These are phyloP conservation scores for Calonectria fujianensis DNA, from an alignment of 2,329 filamentous ascomycete genomes.

Conservation along the genomic window DNA sequence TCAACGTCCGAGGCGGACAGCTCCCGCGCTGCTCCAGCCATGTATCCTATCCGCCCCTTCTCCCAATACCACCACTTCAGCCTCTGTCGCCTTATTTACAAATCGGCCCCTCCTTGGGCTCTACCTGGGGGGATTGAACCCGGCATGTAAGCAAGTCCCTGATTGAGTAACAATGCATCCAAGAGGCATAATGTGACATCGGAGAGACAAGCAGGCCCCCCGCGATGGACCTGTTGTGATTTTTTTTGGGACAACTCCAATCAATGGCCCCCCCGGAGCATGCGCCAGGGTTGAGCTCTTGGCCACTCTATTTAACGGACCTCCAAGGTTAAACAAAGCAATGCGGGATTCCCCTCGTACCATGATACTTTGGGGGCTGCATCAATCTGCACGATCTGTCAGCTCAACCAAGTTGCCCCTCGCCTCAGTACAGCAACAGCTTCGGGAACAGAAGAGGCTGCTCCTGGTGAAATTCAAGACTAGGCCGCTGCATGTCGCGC, in stretches of 20 bases:
- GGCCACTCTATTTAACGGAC: constrained; percentile 20
- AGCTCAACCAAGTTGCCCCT: constrained; percentile 17
- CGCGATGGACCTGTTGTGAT: constrained; percentile 12
- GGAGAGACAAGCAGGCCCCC: constrained; percentile 31
- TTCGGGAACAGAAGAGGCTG: neutral
- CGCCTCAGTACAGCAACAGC: constrained; percentile 1
- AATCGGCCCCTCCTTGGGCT: constrained; percentile 31
- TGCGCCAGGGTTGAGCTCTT: constrained; percentile 8
- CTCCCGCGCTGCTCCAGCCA: constrained; percentile 30
- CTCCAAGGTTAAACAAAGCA: constrained; percentile 26
- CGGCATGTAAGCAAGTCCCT: constrained; percentile 34
- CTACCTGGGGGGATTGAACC: constrained; percentile 34
- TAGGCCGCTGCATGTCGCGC: constrained; percentile 19
- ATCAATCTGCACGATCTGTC: constrained; percentile 8
- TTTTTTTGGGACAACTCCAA: constrained; percentile 12
- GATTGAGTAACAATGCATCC: constrained; percentile 45
- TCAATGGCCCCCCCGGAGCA: neutral
- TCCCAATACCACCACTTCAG: constrained; percentile 46
- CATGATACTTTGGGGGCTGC: neutral
- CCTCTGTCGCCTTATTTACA: constrained; percentile 47
- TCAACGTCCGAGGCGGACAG: constrained; percentile 24
- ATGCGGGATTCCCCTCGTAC: constrained; percentile 6
- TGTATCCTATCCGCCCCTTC: constrained; percentile 42
- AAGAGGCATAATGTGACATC: constrained; percentile 46
- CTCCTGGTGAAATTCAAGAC: neutral